Conservation (phyloP, 2,329 filamentous ascomycete species). For the Stenocarpella maydis region DNA sequence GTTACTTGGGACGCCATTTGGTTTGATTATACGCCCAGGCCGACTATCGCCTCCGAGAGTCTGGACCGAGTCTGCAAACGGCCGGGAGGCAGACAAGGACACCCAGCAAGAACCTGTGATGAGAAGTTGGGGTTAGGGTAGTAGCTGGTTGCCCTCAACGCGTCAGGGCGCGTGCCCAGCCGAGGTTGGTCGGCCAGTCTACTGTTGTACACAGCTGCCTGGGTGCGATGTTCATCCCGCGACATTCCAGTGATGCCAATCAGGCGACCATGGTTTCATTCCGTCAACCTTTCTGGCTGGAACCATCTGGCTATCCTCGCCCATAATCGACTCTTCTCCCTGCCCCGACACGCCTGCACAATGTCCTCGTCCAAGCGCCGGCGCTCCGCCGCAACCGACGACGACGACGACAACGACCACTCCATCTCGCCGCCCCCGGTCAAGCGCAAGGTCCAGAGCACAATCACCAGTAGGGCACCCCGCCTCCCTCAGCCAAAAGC, state of each 20-base stretch:
- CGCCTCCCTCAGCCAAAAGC: not conserved
- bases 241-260: not conserved
- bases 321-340: not conserved
- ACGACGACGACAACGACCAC: slow-evolving; percentile 43
- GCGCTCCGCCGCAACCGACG: slow-evolving; percentile 26
- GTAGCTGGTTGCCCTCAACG: not conserved
- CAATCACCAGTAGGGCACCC: slow-evolving; percentile 56
- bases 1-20: no score
- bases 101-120: no score
- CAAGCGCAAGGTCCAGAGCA: slow-evolving; percentile 61
- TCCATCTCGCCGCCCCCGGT: slow-evolving; percentile 61
- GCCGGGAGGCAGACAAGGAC: no score
- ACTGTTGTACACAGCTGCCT: no score
- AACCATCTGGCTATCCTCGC: not conserved
- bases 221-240: no score
- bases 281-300: not conserved
- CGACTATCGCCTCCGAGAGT: no score
- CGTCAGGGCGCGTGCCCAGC: slow-evolving; percentile 9
- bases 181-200: not conserved
- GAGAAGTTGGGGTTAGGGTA: not conserved
- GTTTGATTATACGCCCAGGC: no score
- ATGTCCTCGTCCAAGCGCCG: slow-evolving; percentile 38
- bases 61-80: no score
- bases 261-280: not conserved
- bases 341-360: not conserved